phyloP scores from a whole-genome alignment of 495 filamentous ascomycete genomes.

The Daldinia concentrica region DNA sequence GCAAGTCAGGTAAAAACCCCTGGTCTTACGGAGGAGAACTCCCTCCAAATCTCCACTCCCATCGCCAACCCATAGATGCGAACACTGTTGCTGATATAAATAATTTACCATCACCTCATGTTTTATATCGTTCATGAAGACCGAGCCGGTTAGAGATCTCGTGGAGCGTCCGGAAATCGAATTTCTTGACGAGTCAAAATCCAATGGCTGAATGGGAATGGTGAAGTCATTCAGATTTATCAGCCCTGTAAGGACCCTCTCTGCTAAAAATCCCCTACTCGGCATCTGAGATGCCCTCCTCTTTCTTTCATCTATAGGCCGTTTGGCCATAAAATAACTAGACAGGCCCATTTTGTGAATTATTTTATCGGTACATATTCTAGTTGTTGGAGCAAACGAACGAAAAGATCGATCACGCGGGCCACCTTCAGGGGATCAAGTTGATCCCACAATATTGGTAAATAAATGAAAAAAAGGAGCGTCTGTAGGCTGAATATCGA shows the following conservation, averaged over 20 bases:
- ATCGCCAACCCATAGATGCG: conserved; percentile 74
- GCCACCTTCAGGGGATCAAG: neutral
- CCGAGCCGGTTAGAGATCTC: conserved; percentile 61
- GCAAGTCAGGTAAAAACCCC: conserved; percentile 73
- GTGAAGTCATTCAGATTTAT: conserved; percentile 49
- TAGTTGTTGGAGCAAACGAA: neutral
- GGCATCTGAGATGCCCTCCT: conserved; percentile 22
- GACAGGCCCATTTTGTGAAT: conserved; percentile 62
- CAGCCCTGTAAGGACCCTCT: conserved; percentile 34
- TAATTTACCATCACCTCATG: conserved; percentile 87
- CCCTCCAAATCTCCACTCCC: conserved; percentile 72
- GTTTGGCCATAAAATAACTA: conserved; percentile 68
- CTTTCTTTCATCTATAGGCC: conserved; percentile 47
- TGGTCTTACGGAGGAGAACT: conserved; percentile 72
- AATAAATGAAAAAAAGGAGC: neutral
- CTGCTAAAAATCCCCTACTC: conserved; percentile 33
- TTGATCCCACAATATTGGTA: neutral
- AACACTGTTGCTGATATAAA: conserved; percentile 79
- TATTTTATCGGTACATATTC: too few relatives aligned
- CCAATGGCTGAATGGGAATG: conserved; percentile 57
- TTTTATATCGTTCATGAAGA: conserved; percentile 77
- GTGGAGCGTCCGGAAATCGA: conserved; percentile 59
- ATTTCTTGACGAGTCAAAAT: conserved; percentile 58
- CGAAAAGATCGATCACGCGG: neutral
- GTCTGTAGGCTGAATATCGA: neutral